phyloP scores from a whole-genome alignment of 257 asterid genomes.

The Penstemon barbatus region DNA sequence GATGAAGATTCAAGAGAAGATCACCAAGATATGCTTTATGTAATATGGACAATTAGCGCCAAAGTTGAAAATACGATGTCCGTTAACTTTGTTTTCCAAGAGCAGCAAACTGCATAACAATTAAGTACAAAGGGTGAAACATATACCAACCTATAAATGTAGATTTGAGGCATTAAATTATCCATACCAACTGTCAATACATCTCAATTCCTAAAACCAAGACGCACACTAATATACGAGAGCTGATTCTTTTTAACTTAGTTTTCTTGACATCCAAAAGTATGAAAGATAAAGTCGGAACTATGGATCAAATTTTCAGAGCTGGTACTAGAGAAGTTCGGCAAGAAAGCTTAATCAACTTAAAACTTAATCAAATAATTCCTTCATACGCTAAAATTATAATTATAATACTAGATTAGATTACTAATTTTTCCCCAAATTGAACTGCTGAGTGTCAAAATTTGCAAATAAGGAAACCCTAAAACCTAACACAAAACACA shows the following conservation, averaged over 20 bases:
- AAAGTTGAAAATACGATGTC: conserved; percentile 3
- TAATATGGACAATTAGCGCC: conserved; percentile 12
- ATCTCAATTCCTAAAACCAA: conserved; percentile 18
- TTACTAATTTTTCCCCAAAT: not conserved
- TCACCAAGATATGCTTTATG: conserved; percentile 18
- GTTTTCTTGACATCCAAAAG: conserved; percentile 17
- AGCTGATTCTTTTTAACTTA: not conserved
- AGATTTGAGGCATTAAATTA: not conserved
- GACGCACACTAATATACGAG: not conserved
- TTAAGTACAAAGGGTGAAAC: conserved; percentile 2
- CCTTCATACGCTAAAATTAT: not conserved
- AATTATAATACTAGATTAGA: conserved; percentile 5
- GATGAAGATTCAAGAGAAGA: conserved; percentile 12
- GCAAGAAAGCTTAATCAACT: not conserved
- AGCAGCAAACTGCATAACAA: conserved; percentile 24
- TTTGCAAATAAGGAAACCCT: not conserved
- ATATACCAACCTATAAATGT: not conserved
- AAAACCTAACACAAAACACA: not conserved
- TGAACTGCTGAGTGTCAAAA: not conserved
- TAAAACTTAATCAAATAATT: not conserved
- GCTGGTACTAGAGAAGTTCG: conserved; percentile 5
- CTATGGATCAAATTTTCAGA: not conserved
- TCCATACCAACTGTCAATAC: not conserved
- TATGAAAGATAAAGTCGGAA: not conserved
- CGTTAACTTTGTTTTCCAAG: conserved; percentile 18